phyloP scores from a whole-genome alignment of 2,329 filamentous ascomycete species.

The Fusarium sp. region DNA sequence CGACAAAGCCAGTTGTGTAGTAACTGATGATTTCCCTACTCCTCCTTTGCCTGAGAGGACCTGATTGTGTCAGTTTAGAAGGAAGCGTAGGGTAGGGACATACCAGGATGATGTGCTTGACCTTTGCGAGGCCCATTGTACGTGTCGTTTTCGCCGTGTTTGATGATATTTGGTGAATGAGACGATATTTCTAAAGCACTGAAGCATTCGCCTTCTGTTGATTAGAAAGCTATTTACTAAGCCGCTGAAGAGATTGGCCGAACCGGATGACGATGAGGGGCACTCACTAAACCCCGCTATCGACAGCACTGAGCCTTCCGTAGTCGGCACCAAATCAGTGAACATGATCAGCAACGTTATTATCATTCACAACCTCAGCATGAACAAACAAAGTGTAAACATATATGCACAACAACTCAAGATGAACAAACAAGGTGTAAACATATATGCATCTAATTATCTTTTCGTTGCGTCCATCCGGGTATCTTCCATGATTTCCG shows the following conservation, averaged over 20 bases:
- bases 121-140: constrained; percentile 63
- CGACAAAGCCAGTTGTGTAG: constrained; percentile 92
- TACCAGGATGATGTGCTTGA: constrained; percentile 84
- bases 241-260: constrained; percentile 40
- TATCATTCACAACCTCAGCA: too few species aligned
- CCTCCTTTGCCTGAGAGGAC: constrained; percentile 97
- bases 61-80: constrained; percentile 52
- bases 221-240: constrained; percentile 51
- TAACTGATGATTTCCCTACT: constrained; percentile 98
- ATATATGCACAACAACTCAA: too few species aligned
- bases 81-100: constrained; percentile 40
- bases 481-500: constrained; percentile 12
- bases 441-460: too few species aligned
- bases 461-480: too few species aligned
- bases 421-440: too few species aligned
- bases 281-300: constrained; percentile 36
- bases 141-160: too few species aligned
- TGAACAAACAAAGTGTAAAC: too few species aligned
- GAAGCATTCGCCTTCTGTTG: constrained; percentile 16
- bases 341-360: too few species aligned
- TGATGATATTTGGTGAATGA: background rate
- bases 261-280: constrained; percentile 26
- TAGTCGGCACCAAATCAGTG: constrained; percentile 8
- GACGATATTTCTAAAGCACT: background rate
- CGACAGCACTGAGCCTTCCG: constrained; percentile 11